Conservation (phyloP, 352 stramenopile species). For the Halophytophthora batemanensis region DNA sequence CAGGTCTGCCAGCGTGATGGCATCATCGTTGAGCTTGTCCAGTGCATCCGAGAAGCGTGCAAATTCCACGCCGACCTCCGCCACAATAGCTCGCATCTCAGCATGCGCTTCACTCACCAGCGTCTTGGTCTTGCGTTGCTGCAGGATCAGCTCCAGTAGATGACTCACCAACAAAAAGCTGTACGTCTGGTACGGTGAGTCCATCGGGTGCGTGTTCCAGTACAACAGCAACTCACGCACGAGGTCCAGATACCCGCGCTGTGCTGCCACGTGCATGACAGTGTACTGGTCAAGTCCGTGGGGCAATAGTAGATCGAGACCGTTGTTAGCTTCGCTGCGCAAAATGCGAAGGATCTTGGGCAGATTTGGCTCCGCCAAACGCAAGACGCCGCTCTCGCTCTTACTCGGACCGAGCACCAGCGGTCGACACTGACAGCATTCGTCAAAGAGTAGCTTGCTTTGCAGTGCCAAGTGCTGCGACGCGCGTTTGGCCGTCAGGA, state of each 20-base stretch:
- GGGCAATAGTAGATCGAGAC: slow-evolving; percentile 60
- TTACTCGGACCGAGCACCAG: slow-evolving; percentile 46
- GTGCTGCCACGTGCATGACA: slow-evolving; percentile 50
- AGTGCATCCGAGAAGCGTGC: slow-evolving; percentile 62
- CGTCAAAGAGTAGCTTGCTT: slow-evolving; percentile 71
- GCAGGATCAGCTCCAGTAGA: slow-evolving; percentile 43
- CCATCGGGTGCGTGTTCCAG: slow-evolving; percentile 58
- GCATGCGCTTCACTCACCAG: slow-evolving; percentile 59
- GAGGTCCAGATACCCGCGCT: slow-evolving; percentile 72
- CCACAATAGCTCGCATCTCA: slow-evolving; percentile 52
- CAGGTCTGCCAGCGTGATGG: slow-evolving; percentile 56
- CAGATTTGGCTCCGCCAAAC: slow-evolving; percentile 64
- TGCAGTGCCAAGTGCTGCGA: slow-evolving; percentile 50
- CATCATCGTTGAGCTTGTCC: slow-evolving; percentile 56
- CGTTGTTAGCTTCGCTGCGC: slow-evolving; percentile 46
- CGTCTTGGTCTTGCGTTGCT: slow-evolving; percentile 46
- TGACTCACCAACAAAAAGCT: slow-evolving; percentile 50
- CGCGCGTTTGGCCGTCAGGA: slow-evolving; percentile 33
- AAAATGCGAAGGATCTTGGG: slow-evolving; percentile 62
- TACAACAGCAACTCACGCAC: slow-evolving; percentile 51
- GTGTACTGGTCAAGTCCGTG: slow-evolving; percentile 69
- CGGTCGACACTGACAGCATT: slow-evolving; percentile 67
- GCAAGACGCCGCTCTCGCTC: slow-evolving; percentile 56
- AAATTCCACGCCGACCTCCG: slow-evolving; percentile 51
- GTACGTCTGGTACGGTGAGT: slow-evolving; percentile 63